phyloP scores from a whole-genome alignment of 768 basidiomycete genomes.

The Terana coerulea region DNA sequence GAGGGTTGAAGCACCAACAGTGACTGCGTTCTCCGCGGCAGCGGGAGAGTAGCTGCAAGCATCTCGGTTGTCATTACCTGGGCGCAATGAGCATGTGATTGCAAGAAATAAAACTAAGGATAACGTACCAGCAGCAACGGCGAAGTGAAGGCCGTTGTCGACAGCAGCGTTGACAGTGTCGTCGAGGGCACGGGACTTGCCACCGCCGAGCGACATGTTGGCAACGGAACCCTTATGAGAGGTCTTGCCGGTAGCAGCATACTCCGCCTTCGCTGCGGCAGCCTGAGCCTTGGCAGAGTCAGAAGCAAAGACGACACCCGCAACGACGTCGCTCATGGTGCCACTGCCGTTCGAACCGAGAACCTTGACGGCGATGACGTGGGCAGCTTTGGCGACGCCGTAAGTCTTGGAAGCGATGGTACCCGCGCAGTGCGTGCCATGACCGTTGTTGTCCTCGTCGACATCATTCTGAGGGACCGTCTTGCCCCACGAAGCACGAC shows the following conservation, averaged over 20 bases:
- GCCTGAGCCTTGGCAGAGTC: slow-evolving; percentile 49
- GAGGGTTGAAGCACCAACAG: slow-evolving; percentile 89
- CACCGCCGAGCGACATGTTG: slow-evolving; percentile 98
- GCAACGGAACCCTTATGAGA: slow-evolving; percentile 92
- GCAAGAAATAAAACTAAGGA: background rate
- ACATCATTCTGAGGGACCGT: slow-evolving; percentile 82
- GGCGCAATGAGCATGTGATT: background rate
- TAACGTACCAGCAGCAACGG: slow-evolving; percentile 86
- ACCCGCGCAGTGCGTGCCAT: slow-evolving; percentile 93
- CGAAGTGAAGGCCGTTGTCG: slow-evolving; percentile 83
- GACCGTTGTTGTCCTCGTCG: slow-evolving; percentile 92
- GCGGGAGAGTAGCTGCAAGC: slow-evolving; percentile 95
- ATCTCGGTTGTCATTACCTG: slow-evolving; percentile 80
- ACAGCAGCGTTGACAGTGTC: slow-evolving; percentile 84
- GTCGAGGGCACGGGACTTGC: slow-evolving; percentile 84
- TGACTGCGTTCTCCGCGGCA: slow-evolving; percentile 82
- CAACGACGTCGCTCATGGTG: slow-evolving; percentile 90
- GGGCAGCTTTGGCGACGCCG: slow-evolving; percentile 93
- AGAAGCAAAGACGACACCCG: slow-evolving; percentile 82
- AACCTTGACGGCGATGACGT: slow-evolving; percentile 88
- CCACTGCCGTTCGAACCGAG: slow-evolving; percentile 94
- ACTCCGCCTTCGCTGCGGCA: slow-evolving; percentile 58
- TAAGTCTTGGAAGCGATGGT: slow-evolving; percentile 93
- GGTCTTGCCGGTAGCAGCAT: slow-evolving; percentile 69
- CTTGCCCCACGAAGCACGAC: slow-evolving; percentile 89